These are phyloP conservation scores for Solanum pennellii DNA, from an alignment of 257 asterid species.

Conservation along the genomic window DNA sequence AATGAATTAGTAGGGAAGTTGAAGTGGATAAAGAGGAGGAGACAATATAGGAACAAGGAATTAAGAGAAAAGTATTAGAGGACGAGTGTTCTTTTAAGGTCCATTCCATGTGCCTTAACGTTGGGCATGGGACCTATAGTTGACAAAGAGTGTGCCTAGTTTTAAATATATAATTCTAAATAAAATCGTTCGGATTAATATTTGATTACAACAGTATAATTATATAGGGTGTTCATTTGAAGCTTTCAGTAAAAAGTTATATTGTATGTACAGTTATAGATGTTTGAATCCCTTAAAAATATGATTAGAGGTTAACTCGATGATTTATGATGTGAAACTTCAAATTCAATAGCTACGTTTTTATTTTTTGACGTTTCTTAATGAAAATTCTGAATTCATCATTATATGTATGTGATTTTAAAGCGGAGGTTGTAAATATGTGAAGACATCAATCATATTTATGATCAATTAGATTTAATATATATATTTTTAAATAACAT, in stretches of 20 bases:
- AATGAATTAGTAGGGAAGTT: not conserved
- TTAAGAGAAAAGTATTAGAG: not conserved
- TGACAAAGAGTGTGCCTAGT: not conserved
- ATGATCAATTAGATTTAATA: too few relatives aligned
- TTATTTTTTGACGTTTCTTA: accelerated
- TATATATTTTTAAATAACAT: too few relatives aligned
- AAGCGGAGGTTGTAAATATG: too few relatives aligned
- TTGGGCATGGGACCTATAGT: not conserved
- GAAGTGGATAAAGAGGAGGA: not conserved
- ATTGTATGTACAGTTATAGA: too few relatives aligned
- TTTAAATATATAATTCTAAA: too few relatives aligned
- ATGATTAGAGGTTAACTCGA: not conserved
- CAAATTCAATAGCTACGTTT: too few relatives aligned
- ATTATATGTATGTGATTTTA: too few relatives aligned
- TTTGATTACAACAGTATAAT: too few relatives aligned
- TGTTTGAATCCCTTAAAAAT: too few relatives aligned
- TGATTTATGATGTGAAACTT: not conserved
- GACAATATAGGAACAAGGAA: not conserved
- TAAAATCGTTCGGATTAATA: too few relatives aligned
- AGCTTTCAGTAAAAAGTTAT: not conserved
- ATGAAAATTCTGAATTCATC: too few relatives aligned
- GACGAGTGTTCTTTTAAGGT: not conserved
- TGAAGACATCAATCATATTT: too few relatives aligned
- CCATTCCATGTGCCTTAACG: not conserved
- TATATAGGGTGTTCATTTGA: not conserved